Conservation (phyloP, 1,139 yeast species). For the Arxiozyma slooffiae region DNA sequence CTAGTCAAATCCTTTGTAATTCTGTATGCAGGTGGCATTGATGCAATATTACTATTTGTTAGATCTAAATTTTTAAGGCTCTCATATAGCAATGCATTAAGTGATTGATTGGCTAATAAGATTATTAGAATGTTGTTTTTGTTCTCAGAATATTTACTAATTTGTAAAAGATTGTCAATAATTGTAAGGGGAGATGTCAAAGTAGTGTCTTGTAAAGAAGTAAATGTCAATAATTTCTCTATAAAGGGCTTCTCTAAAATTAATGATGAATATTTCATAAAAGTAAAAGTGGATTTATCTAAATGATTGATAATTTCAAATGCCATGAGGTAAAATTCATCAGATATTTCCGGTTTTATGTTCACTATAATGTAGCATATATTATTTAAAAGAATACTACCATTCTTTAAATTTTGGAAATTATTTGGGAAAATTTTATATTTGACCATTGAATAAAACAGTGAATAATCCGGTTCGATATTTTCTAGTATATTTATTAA, state of each 20-base stretch:
- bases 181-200: not conserved
- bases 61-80: not conserved
- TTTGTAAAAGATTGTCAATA: not conserved
- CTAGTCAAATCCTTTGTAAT: constrained; percentile 29
- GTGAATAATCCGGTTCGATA: not conserved
- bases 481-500: not conserved
- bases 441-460: constrained; percentile 1
- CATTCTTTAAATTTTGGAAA: not conserved
- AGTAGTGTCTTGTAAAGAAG: not conserved
- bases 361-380: constrained; percentile 1
- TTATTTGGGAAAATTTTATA: constrained; percentile 1
- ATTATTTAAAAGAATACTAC: not conserved
- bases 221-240: constrained; percentile 1
- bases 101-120: constrained; percentile 3
- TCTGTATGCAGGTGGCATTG: constrained; percentile 2
- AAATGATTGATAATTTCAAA: not conserved
- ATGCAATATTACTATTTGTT: not conserved
- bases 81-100: constrained; percentile 2
- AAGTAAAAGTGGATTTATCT: not conserved
- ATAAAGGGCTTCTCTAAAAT: constrained; percentile 1
- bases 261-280: not conserved
- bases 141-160: not conserved
- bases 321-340: not conserved
- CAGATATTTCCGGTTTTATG: not conserved
- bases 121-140: constrained; percentile 5